Percentiles rank a stretch among this genome's conserved stretches.
Evolutionary conservation across 192 early-diverging fungal genomes (phyloP).

Genomic region (Borealophlyctis nickersoniae): DNA sequence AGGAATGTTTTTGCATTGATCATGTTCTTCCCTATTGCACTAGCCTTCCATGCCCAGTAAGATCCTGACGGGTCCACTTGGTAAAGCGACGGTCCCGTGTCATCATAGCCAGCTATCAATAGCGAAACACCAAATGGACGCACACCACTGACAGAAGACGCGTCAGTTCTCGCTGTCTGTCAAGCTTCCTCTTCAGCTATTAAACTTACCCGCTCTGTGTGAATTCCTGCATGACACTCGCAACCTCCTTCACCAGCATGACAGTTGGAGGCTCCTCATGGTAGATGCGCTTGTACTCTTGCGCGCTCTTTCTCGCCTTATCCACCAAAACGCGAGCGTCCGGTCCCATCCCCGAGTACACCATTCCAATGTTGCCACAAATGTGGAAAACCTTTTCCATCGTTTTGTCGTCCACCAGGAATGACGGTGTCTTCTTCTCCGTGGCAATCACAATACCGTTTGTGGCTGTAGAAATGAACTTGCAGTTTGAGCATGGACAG

Average conservation of each 20-base stretch:
- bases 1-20: conserved; percentile 99
- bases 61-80: conserved; percentile 99
- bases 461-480: conserved; percentile 57
- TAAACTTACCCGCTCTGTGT: conserved; percentile 87
- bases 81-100: conserved; percentile 86
- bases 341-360: conserved; percentile 98
- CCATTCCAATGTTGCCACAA: conserved; percentile 93
- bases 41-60: conserved; percentile 99
- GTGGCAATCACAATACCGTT: conserved; percentile 99
- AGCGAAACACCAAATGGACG: conserved; percentile 99
- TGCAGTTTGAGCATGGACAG: background rate
- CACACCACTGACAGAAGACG: conserved; percentile 73
- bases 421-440: conserved; percentile 90
- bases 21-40: conserved; percentile 99
- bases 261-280: conserved; percentile 92
- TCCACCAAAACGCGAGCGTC: conserved; percentile 94
- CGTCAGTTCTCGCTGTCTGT: background rate
- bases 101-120: conserved; percentile 92
- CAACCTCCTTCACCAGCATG: conserved; percentile 96
- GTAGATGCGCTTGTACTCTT: conserved; percentile 90
- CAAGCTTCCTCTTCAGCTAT: background rate
- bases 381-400: conserved; percentile 88
- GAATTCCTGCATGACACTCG: conserved; percentile 97
- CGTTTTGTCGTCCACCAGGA: conserved; percentile 90
- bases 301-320: conserved; percentile 94